Evolutionary conservation across 306 rosid genomes (phyloP).

Genomic region (Psophocarpus tetragonolobus): DNA sequence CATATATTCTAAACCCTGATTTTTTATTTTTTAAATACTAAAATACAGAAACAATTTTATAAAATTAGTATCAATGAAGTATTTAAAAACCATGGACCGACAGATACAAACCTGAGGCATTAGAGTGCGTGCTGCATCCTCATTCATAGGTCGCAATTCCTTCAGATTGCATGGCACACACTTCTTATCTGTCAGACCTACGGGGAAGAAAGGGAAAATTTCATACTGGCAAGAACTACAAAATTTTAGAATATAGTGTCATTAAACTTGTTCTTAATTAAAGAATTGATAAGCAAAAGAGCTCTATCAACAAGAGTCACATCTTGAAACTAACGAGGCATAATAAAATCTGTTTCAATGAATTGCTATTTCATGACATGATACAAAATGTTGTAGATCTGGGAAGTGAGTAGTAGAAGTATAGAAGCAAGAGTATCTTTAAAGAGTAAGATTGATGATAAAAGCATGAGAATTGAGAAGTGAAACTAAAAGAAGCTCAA

Average conservation of each 20-base stretch:
- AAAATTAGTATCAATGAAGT: no score
- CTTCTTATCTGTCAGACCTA: constrained; percentile 70
- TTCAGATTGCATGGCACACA: constrained; percentile 75
- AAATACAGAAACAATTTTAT: no score
- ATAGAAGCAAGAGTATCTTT: constrained; percentile 36
- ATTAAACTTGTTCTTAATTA: background rate
- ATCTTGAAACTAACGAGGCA: background rate
- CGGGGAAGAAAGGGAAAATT: background rate
- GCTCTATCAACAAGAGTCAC: background rate
- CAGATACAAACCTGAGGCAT: constrained; percentile 57
- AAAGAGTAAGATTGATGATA: constrained; percentile 8
- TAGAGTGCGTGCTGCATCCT: constrained; percentile 59
- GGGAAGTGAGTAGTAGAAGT: constrained; percentile 41
- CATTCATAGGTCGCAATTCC: constrained; percentile 76
- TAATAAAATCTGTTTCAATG: background rate
- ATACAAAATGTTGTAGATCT: constrained; percentile 55
- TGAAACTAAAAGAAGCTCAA: no score
- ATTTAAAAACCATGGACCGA: background rate
- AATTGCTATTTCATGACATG: background rate
- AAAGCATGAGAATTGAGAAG: background rate
- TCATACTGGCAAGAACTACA: background rate
- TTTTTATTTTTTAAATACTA: no score
- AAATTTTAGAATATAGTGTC: background rate
- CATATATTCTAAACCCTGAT: no score
- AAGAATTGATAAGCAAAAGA: background rate